phyloP scores from a whole-genome alignment of 1,284 basidiomycete species.

The Athelia psychrophila region DNA sequence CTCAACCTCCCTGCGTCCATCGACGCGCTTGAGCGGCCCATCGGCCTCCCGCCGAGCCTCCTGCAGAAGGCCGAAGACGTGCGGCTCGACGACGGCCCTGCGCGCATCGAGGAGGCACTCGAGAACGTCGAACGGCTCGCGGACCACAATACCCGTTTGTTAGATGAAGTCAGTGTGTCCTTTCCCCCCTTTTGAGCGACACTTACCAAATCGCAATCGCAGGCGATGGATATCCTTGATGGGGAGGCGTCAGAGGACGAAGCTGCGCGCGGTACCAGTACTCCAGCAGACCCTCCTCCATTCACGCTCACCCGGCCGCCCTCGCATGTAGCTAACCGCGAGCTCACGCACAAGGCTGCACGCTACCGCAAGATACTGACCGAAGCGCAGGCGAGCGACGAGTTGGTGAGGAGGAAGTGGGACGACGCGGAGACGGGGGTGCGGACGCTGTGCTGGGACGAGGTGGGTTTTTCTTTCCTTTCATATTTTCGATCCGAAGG shows the following conservation, averaged over 20 bases:
- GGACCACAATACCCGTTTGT: conserved; percentile 54
- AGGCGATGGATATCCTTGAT: conserved; percentile 89
- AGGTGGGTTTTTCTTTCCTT: not conserved
- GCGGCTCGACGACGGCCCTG: conserved; percentile 72
- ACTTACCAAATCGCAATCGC: conserved; percentile 4
- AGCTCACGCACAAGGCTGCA: conserved; percentile 67
- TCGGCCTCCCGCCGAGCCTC: conserved; percentile 87
- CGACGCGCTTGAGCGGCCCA: conserved; percentile 85
- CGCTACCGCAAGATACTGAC: conserved; percentile 73
- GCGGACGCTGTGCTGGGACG: conserved; percentile 23
- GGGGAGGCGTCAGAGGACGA: conserved; percentile 90
- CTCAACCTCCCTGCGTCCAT: conserved; percentile 85
- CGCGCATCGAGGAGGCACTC: conserved; percentile 69
- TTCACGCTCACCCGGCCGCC: conserved; percentile 55
- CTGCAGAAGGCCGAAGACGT: conserved; percentile 88
- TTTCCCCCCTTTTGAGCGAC: not conserved
- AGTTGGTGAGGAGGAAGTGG: conserved; percentile 78
- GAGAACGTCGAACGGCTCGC: conserved; percentile 74
- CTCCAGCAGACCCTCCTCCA: conserved; percentile 35
- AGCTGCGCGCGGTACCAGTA: conserved; percentile 49
- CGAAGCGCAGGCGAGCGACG: conserved; percentile 75
- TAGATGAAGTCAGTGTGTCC: conserved; percentile 68
- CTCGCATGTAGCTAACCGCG: conserved; percentile 79
- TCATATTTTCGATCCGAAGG: not conserved
- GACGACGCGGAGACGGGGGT: conserved; percentile 83